Evolutionary conservation across 177 flowering plant species (phyloP).

Genomic region (Vitis hybrid): DNA sequence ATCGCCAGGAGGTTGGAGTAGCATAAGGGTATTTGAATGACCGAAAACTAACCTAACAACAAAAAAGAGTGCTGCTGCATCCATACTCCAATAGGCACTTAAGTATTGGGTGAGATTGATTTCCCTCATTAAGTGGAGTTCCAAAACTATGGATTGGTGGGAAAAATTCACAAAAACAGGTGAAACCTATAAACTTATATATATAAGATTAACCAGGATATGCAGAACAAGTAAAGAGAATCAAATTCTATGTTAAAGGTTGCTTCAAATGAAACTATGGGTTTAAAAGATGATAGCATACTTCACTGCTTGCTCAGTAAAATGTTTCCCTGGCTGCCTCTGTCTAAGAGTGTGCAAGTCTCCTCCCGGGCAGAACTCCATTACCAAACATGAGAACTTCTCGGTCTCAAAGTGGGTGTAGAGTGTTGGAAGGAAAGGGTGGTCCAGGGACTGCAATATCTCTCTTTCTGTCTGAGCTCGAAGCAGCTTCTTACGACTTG

Average conservation of each 20-base stretch:
- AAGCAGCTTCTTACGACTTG: slow-evolving; percentile 83
- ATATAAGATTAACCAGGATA: neutral
- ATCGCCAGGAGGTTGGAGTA: too few species aligned
- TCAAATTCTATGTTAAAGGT: neutral
- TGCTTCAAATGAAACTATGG: neutral
- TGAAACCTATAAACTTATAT: neutral
- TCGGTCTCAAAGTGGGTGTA: slow-evolving; percentile 91
- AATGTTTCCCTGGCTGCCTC: slow-evolving; percentile 87
- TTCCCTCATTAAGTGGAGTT: too few species aligned
- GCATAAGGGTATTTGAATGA: too few species aligned
- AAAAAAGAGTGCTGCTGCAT: too few species aligned
- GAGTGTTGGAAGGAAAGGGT: slow-evolving; percentile 88
- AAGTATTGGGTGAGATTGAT: too few species aligned
- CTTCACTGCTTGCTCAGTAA: slow-evolving; percentile 92
- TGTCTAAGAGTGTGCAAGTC: slow-evolving; percentile 92
- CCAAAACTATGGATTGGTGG: too few species aligned
- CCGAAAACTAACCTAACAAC: too few species aligned
- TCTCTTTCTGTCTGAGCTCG: slow-evolving; percentile 97
- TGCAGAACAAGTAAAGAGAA: slow-evolving; percentile 1
- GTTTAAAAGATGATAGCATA: slow-evolving; percentile 29
- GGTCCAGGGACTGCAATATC: slow-evolving; percentile 81
- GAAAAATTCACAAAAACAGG: too few species aligned
- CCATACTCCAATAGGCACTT: too few species aligned
- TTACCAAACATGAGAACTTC: slow-evolving; percentile 88
- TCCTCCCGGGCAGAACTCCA: slow-evolving; percentile 98